These are phyloP conservation scores for Colletotrichum acutatum DNA, from an alignment of 2,329 filamentous ascomycete species.

Conservation along the genomic window DNA sequence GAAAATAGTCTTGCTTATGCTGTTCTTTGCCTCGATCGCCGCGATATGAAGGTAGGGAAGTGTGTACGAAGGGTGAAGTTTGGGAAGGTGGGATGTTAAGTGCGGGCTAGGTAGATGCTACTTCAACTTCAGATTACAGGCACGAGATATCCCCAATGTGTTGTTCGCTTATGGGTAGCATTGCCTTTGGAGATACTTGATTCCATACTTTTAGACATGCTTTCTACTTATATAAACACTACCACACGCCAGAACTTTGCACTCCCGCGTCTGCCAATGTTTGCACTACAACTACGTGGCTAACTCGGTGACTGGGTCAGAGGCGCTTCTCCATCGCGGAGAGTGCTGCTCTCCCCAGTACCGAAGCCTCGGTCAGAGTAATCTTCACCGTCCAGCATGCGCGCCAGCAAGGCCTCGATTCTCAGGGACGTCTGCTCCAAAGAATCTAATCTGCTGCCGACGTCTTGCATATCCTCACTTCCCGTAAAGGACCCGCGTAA, in stretches of 20 bases:
- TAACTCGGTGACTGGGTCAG: conserved; percentile 45
- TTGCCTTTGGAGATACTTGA: neutral
- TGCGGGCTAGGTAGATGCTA: neutral
- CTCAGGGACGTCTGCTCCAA: conserved; percentile 62
- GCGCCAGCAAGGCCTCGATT: conserved; percentile 59
- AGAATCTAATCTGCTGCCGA: conserved; percentile 56
- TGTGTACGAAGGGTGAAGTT: neutral
- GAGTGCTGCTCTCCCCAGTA: conserved; percentile 42
- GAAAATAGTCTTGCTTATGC: neutral
- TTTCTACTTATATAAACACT: neutral
- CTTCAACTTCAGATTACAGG: neutral
- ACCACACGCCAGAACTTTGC: neutral
- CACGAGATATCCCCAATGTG: neutral
- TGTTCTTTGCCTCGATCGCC: neutral
- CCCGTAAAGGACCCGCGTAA: conserved; percentile 61
- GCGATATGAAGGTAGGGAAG: neutral
- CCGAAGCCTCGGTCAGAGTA: conserved; percentile 40
- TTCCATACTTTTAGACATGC: neutral
- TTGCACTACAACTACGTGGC: neutral
- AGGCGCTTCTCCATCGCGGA: conserved; percentile 41
- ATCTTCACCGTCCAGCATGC: conserved; percentile 44
- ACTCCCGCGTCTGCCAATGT: neutral
- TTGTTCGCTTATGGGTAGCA: neutral
- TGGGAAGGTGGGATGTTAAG: neutral
- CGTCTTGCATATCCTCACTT: conserved; percentile 55